Percentiles rank a stretch among this genome's conserved stretches.
These are phyloP conservation scores for Wallemia mellicola DNA, from an alignment of 1,284 basidiomycete genomes.

Conservation along the genomic window DNA sequence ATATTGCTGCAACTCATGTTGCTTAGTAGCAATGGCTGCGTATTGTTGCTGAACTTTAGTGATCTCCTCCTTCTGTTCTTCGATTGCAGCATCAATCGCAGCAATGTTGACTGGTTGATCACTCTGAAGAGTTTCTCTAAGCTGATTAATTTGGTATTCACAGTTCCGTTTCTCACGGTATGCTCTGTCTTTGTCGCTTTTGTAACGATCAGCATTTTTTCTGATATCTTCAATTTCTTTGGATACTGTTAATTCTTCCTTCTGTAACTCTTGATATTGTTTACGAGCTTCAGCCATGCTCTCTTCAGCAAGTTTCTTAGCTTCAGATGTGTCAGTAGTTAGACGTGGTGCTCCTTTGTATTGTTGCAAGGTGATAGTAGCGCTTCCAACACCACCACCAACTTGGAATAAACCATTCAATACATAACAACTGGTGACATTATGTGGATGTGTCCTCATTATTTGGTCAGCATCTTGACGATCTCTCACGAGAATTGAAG, in stretches of 20 bases:
- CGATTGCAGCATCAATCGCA: constrained; percentile 25
- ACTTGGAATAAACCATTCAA: constrained; percentile 2
- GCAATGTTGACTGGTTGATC: constrained; percentile 40
- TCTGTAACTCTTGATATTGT: neutral
- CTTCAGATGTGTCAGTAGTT: constrained; percentile 8
- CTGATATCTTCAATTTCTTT: constrained; percentile 3
- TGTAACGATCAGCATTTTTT: neutral
- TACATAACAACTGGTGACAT: constrained; percentile 11
- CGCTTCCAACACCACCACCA: constrained; percentile 25
- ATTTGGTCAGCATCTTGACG: constrained; percentile 29
- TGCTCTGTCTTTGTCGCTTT: constrained; percentile 4
- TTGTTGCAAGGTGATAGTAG: constrained; percentile 17
- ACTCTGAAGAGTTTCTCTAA: constrained; percentile 34
- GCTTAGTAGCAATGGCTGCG: constrained; percentile 14
- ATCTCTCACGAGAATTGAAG: constrained; percentile 29
- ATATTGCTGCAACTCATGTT: neutral
- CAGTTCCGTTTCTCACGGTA: constrained; percentile 6
- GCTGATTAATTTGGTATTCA: constrained; percentile 15
- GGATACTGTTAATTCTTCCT: neutral
- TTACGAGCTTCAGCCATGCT: neutral
- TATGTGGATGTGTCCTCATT: constrained; percentile 11
- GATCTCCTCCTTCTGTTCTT: constrained; percentile 13
- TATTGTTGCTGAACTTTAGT: constrained; percentile 21
- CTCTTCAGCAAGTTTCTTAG: neutral
- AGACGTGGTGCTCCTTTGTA: constrained; percentile 13